phyloP scores from a whole-genome alignment of 768 basidiomycete genomes.

The Calocybe gangraenosa region DNA sequence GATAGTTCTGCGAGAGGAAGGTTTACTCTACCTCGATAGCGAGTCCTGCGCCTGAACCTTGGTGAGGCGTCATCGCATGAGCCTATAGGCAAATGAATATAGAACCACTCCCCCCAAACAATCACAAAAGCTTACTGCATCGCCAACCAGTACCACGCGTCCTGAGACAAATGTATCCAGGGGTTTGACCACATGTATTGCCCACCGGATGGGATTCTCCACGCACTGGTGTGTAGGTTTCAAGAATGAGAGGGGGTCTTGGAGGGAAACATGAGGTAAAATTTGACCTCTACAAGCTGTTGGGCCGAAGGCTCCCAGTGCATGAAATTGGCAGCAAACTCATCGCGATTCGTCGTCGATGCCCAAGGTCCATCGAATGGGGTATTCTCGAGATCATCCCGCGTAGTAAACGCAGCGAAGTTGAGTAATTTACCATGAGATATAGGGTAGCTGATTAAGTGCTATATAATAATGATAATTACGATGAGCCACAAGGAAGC shows the following conservation, averaged over 20 bases:
- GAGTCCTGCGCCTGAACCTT: conserved; percentile 57
- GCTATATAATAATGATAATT: conserved; percentile 30
- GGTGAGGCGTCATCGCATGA: conserved; percentile 51
- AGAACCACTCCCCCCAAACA: too few species aligned
- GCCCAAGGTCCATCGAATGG: conserved; percentile 50
- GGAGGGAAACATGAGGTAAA: not conserved
- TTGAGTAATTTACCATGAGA: conserved; percentile 56
- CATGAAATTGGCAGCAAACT: conserved; percentile 40
- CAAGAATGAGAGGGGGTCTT: not conserved
- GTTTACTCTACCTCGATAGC: conserved; percentile 43
- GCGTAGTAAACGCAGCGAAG: conserved; percentile 52
- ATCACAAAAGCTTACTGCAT: conserved; percentile 35
- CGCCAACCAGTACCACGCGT: conserved; percentile 43
- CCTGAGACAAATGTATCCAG: conserved; percentile 49
- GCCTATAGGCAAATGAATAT: conserved; percentile 25
- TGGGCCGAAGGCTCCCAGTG: conserved; percentile 61
- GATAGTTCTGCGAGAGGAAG: not conserved
- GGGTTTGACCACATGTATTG: conserved; percentile 53
- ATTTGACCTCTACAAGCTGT: conserved; percentile 47
- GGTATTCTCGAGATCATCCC: conserved; percentile 49
- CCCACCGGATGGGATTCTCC: conserved; percentile 54
- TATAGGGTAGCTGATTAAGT: conserved; percentile 60
- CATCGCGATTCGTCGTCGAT: conserved; percentile 36
- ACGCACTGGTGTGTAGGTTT: conserved; percentile 36
- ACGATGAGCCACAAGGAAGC: conserved; percentile 1